Evolutionary conservation across 2,329 filamentous ascomycete genomes (phyloP).

Genomic region (Penicillium sp.): DNA sequence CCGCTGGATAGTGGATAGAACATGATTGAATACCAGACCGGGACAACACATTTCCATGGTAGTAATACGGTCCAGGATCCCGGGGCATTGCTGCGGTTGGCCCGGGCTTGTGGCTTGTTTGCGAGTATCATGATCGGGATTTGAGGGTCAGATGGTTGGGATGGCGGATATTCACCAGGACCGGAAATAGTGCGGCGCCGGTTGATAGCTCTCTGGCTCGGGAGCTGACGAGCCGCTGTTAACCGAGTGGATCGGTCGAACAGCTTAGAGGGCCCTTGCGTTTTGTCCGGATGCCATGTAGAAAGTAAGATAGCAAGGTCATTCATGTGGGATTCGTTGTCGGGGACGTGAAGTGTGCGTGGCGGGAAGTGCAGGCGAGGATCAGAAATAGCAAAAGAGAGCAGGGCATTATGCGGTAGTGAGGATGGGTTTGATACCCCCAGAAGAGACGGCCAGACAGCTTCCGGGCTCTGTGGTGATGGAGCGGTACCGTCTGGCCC

Average conservation of each 20-base stretch:
- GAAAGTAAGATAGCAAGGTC: conserved; percentile 61
- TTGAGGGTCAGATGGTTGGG: conserved; percentile 62
- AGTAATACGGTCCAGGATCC: conserved; percentile 80
- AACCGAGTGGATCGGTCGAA: conserved; percentile 69
- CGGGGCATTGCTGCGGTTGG: conserved; percentile 51
- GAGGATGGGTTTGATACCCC: conserved; percentile 65
- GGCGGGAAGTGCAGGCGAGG: conserved; percentile 78
- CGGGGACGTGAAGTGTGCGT: conserved; percentile 49
- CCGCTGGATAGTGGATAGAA: conserved; percentile 77
- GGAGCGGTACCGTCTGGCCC: conserved; percentile 16
- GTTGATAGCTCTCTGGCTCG: conserved; percentile 76
- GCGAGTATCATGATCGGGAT: conserved; percentile 75
- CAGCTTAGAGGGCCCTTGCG: conserved; percentile 51
- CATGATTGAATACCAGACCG: conserved; percentile 83
- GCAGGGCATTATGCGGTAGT: conserved; percentile 66
- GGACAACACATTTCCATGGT: conserved; percentile 84
- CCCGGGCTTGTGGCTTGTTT: conserved; percentile 48
- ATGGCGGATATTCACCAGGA: conserved; percentile 62
- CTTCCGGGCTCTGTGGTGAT: conserved; percentile 33
- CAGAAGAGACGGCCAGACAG: conserved; percentile 43
- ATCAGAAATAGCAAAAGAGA: conserved; percentile 73
- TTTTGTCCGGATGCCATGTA: conserved; percentile 64
- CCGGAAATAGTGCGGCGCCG: conserved; percentile 64
- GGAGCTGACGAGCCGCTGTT: conserved; percentile 63
- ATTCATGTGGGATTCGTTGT: conserved; percentile 34